phyloP scores from a whole-genome alignment of 345 rosid genomes.

The Eucalyptus lansdowneana region DNA sequence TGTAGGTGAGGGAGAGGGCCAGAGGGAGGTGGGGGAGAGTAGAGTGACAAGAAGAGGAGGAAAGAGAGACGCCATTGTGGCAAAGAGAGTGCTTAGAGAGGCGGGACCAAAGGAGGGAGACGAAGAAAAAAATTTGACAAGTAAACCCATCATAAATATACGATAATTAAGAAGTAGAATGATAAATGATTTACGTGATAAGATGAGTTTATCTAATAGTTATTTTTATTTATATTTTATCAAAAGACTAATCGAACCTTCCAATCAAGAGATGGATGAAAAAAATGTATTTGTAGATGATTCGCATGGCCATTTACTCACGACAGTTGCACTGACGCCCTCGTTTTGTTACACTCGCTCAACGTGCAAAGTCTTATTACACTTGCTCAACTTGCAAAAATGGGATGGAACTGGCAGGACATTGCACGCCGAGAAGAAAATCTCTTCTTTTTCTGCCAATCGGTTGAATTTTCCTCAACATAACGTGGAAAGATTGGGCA shows the following conservation, averaged over 20 bases:
- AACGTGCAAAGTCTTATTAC: not conserved
- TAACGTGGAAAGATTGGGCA: not conserved
- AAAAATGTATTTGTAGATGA: not conserved
- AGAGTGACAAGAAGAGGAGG: too few relatives aligned
- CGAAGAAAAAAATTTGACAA: not conserved
- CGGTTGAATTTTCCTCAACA: not conserved
- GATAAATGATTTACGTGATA: too few relatives aligned
- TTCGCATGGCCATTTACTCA: not conserved
- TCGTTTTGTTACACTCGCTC: not conserved
- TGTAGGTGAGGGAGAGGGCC: too few relatives aligned
- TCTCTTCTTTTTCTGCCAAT: not conserved
- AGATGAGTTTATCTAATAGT: too few relatives aligned
- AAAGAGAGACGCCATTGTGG: too few relatives aligned
- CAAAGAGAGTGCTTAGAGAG: too few relatives aligned
- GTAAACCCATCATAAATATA: too few relatives aligned
- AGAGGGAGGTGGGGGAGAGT: too few relatives aligned
- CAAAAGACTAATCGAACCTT: not conserved
- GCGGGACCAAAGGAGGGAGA: not conserved
- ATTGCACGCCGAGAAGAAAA: not conserved
- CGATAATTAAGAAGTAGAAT: too few relatives aligned
- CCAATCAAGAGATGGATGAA: not conserved
- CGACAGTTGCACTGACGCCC: not conserved
- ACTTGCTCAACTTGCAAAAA: not conserved
- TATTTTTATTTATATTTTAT: too few relatives aligned
- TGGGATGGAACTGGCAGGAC: not conserved